These are phyloP conservation scores for Phoenix roebelenii DNA, from an alignment of 176 grass and related monocot species.

Conservation along the genomic window DNA sequence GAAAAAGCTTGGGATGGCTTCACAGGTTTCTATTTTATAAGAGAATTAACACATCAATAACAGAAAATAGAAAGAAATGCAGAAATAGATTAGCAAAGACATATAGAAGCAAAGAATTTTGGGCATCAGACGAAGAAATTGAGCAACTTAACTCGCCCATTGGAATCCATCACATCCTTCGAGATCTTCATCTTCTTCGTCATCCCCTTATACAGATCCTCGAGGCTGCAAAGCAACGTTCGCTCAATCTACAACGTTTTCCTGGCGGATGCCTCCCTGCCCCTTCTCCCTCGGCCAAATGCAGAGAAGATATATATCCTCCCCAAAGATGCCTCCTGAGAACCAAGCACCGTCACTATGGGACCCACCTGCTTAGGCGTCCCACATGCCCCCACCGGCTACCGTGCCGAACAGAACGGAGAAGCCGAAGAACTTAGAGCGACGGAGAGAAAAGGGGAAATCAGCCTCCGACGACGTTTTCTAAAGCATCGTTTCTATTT, in stretches of 20 bases:
- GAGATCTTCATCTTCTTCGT: too few relatives aligned
- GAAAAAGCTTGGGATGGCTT: too few relatives aligned
- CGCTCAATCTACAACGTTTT: conserved; percentile 46
- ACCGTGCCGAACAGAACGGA: background rate
- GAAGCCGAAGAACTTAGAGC: conserved; percentile 29
- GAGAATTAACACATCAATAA: background rate
- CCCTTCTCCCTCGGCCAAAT: conserved; percentile 9
- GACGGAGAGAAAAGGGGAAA: too few relatives aligned
- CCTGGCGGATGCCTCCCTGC: conserved; percentile 30
- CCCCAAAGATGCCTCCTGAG: conserved; percentile 5
- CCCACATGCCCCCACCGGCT: background rate
- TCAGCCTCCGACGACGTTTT: too few relatives aligned
- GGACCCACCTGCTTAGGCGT: background rate
- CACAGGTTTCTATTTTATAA: too few relatives aligned
- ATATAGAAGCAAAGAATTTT: too few relatives aligned
- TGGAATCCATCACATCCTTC: too few relatives aligned
- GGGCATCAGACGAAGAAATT: too few relatives aligned
- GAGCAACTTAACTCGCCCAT: too few relatives aligned
- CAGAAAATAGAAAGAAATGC: too few relatives aligned
- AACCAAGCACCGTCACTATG: background rate
- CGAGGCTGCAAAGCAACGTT: conserved; percentile 40
- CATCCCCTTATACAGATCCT: conserved; percentile 59
- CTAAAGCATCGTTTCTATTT: too few relatives aligned
- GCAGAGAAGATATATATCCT: conserved; percentile 18
- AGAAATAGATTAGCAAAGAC: too few relatives aligned